Evolutionary conservation across 176 grass and related monocot species (phyloP), one percentile per base, ranked within the genome.

Genomic region (Saccharum officinarum): DNA sequence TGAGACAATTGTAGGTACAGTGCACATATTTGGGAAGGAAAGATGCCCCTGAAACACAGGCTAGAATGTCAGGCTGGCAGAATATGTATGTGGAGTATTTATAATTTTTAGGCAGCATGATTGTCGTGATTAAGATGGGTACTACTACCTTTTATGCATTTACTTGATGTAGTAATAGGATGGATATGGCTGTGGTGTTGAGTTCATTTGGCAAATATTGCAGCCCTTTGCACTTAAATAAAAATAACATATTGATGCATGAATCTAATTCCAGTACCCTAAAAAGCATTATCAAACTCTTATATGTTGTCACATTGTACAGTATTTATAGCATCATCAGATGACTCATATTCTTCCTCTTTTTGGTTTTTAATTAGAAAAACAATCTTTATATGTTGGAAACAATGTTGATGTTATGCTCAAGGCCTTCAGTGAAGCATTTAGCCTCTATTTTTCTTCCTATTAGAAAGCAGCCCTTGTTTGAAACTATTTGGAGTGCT

Each of bases 11-110:
- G 45, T 50, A 54, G 20, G 11, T 28, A 54, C 65, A 67, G 4
- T 54, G 18, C 17, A 68, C 46, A 40, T 54, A 72, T 73, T 86
- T 83, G 16, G 42, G 70, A 37, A 83, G 11, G 38, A 36, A 79
- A 70, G 22, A 28, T 83, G 61, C 20, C 26, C 9, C 15, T 81
- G 36, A 47, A 67, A 69, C 20, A 64, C 26, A 46, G 52, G 20
- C 15, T 76, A 23, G 50, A 73, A 73, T 79, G 15, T 68, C 15
- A 69, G 14, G 33, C 12, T 81, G 1, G 65, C 46, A 78, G 73
- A 3, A 34, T 22, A 46, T 26, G 37, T 39, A 40, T 38, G 16
- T 81, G 77, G 4, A 33, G 17, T 75, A 20, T 75, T 36, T 54
- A 39, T 50, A 39, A 8, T 5, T 50, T 37, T 45, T 23, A 49